Percentiles rank a stretch among this genome's conserved stretches.
phyloP scores from a whole-genome alignment of 2,329 filamentous ascomycete species.

The Arthrobotrys entomopaga region DNA sequence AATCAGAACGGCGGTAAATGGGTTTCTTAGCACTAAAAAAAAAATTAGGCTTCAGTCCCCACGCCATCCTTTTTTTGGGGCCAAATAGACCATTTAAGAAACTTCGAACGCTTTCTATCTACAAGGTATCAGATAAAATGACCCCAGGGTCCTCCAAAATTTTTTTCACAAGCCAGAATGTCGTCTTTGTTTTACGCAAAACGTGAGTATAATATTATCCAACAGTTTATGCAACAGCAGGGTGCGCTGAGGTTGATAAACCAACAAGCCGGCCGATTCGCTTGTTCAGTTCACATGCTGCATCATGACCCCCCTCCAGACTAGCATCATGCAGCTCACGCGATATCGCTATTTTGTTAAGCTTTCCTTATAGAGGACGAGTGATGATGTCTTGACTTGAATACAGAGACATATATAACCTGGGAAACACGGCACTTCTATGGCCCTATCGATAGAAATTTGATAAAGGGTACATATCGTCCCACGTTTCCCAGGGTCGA shows the following conservation, averaged over 20 bases:
- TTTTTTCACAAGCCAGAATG: constrained; percentile 55
- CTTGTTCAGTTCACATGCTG: constrained; percentile 29
- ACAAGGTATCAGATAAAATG: constrained; percentile 23
- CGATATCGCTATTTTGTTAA: constrained; percentile 40
- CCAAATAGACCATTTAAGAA: not conserved
- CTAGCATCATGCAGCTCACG: constrained; percentile 37
- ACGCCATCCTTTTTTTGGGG: constrained; percentile 17
- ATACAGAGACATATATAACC: not conserved
- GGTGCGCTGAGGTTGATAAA: constrained; percentile 23
- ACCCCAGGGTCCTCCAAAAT: constrained; percentile 31
- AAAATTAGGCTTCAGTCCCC: constrained; percentile 24
- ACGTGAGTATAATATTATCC: constrained; percentile 33
- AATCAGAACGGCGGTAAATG: constrained; percentile 17
- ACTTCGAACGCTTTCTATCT: constrained; percentile 32
- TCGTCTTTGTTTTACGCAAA: constrained; percentile 22
- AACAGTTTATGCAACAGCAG: constrained; percentile 39
- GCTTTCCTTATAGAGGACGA: not conserved
- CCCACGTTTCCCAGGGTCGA: constrained; percentile 35
- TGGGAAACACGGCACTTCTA: constrained; percentile 20
- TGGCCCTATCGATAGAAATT: constrained; percentile 46
- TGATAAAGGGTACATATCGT: constrained; percentile 41
- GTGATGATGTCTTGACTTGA: constrained; percentile 9
- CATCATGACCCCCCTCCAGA: too few species aligned
- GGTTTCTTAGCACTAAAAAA: constrained; percentile 33
- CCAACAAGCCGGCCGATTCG: constrained; percentile 48